phyloP scores from a whole-genome alignment of 352 stramenopile genomes.

The Phytopythium vexans region DNA sequence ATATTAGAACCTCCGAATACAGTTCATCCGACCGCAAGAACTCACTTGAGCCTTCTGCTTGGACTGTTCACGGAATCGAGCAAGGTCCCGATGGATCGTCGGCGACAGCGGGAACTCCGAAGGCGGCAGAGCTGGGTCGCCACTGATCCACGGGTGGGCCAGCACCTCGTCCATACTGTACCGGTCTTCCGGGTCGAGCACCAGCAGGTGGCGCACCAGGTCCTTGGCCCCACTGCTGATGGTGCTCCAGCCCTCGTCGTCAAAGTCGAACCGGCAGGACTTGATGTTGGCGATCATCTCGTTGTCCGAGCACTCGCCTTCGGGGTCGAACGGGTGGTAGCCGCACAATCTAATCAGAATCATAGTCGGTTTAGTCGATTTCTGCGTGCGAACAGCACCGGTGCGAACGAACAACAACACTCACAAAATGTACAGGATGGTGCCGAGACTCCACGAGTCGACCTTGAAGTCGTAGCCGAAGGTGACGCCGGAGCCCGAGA shows the following conservation, averaged over 20 bases:
- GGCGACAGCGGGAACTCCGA: constrained; percentile 52
- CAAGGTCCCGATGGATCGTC: constrained; percentile 66
- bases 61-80: constrained; percentile 50
- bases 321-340: constrained; percentile 81
- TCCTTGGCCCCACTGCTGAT: constrained; percentile 71
- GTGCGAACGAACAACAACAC: constrained; percentile 5
- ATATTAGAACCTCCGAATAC: no score
- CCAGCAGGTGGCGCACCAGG: constrained; percentile 70
- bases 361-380: neutral
- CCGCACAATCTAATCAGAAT: constrained; percentile 48
- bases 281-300: constrained; percentile 85
- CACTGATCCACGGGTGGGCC: constrained; percentile 64
- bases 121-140: constrained; percentile 7
- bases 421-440: constrained; percentile 80
- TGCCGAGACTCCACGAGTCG: constrained; percentile 86
- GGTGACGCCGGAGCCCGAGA: constrained; percentile 57
- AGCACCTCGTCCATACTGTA: constrained; percentile 75
- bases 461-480: constrained; percentile 86
- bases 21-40: no score
- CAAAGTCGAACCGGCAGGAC: constrained; percentile 68
- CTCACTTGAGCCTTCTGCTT: constrained; percentile 38
- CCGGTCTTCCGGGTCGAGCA: constrained; percentile 59
- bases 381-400: no score
- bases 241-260: constrained; percentile 58
- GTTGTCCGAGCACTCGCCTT: constrained; percentile 70